phyloP scores from a whole-genome alignment of 2,329 filamentous ascomycete genomes.

The Diaporthe batatas region DNA sequence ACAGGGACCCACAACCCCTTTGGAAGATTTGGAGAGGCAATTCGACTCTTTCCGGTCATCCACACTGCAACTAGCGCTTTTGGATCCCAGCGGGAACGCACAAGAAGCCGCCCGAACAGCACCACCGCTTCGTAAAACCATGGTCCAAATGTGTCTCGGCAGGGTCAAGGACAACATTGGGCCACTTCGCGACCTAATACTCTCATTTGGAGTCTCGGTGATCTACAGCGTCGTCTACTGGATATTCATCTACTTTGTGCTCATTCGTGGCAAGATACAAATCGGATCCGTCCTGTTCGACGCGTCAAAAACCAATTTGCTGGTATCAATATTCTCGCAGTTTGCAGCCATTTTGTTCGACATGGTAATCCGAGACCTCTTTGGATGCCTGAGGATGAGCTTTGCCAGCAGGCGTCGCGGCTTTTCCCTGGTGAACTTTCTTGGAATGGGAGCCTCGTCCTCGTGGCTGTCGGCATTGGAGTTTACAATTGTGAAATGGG shows the following conservation, averaged over 20 bases:
- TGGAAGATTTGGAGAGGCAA: conserved; percentile 6
- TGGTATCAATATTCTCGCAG: conserved; percentile 1
- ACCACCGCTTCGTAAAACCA: background rate
- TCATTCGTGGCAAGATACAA: conserved; percentile 11
- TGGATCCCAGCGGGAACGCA: background rate
- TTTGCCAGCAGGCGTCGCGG: background rate
- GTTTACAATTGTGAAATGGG: background rate
- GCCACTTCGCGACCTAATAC: conserved; percentile 9
- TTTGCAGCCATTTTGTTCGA: conserved; percentile 21
- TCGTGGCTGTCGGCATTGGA: conserved; percentile 2
- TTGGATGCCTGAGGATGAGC: conserved; percentile 7
- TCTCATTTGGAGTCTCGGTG: conserved; percentile 13
- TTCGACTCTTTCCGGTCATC: conserved; percentile 1
- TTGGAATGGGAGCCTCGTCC: conserved; percentile 14
- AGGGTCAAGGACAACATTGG: background rate
- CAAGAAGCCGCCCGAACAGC: background rate
- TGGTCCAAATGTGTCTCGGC: background rate
- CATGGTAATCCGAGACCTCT: conserved; percentile 13
- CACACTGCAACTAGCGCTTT: background rate
- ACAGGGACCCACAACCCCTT: background rate
- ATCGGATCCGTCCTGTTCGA: conserved; percentile 17
- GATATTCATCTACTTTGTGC: conserved; percentile 18
- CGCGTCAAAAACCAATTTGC: conserved; percentile 16
- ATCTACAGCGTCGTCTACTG: conserved; percentile 9
- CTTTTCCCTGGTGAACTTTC: background rate